Conservation (phyloP, 140 eudicot genomes). For the Oenanthe javanica region DNA sequence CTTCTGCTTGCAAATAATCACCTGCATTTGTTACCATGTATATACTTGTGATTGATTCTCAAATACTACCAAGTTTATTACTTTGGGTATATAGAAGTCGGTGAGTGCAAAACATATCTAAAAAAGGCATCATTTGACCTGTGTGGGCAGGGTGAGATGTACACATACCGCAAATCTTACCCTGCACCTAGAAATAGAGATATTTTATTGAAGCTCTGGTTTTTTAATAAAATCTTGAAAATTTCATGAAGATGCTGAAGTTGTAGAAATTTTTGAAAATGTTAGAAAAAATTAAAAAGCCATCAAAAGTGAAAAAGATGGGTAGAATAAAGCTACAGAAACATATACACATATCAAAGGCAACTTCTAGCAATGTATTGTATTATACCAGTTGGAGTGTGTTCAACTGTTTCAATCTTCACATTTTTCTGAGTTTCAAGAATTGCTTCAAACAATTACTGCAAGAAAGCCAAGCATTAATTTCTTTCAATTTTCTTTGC, state of each 20-base stretch:
- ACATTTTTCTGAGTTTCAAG: conserved; percentile 77
- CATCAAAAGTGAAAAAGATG: not conserved
- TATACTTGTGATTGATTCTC: not conserved
- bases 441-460: conserved; percentile 77
- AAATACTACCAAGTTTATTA: not conserved
- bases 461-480: conserved; percentile 15
- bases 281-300: not conserved
- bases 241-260: not conserved
- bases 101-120: not conserved
- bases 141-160: not conserved
- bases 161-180: not conserved
- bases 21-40: conserved; percentile 32
- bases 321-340: not conserved
- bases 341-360: not conserved
- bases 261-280: not conserved
- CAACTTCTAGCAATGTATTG: not conserved
- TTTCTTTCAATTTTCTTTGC: not conserved
- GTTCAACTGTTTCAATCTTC: conserved; percentile 63
- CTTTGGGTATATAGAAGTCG: not conserved
- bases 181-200: not conserved
- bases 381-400: conserved; percentile 59
- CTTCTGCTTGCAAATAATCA: conserved; percentile 64
- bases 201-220: not conserved
- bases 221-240: not conserved
- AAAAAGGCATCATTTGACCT: not conserved